Evolutionary conservation across 257 asterid species (phyloP).

Genomic region (Coffea canephora): DNA sequence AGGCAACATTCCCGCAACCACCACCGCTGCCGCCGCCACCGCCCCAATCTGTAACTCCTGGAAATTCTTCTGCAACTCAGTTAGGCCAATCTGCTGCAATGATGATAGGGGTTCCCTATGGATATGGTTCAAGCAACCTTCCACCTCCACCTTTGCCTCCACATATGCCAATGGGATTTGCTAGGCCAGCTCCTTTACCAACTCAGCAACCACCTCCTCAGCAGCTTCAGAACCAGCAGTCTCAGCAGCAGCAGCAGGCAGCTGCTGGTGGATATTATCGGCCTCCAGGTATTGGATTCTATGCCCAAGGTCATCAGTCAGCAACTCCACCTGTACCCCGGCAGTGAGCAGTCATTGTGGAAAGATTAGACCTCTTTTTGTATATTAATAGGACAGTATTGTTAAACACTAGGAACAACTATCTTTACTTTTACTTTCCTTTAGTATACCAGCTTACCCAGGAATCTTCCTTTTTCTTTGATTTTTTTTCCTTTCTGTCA

Average conservation of each 20-base stretch:
- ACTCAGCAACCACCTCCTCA: slow-evolving; percentile 34
- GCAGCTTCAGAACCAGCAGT: slow-evolving; percentile 33
- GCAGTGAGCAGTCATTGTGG: slow-evolving; percentile 45
- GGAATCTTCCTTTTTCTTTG: neutral
- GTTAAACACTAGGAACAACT: slow-evolving; percentile 11
- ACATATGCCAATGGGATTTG: slow-evolving; percentile 40
- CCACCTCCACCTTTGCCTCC: slow-evolving; percentile 42
- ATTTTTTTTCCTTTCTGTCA: neutral
- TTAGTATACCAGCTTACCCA: neutral
- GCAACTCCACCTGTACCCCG: slow-evolving; percentile 79
- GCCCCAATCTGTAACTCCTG: slow-evolving; percentile 23
- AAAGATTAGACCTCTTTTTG: slow-evolving; percentile 27
- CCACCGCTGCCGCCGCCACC: slow-evolving; percentile 48
- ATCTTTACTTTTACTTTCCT: slow-evolving; percentile 9
- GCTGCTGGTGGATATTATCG: slow-evolving; percentile 63
- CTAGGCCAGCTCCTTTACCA: slow-evolving; percentile 45
- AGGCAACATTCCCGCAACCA: slow-evolving; percentile 30
- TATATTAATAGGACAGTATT: slow-evolving; percentile 33
- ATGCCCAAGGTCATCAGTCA: slow-evolving; percentile 79
- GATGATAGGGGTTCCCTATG: slow-evolving; percentile 48
- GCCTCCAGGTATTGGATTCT: slow-evolving; percentile 79
- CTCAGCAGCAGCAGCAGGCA: slow-evolving; percentile 35
- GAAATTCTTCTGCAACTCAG: slow-evolving; percentile 42
- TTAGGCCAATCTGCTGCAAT: slow-evolving; percentile 49
- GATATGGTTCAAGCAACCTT: slow-evolving; percentile 48